Percentiles rank a stretch among this genome's conserved stretches.
phyloP scores from a whole-genome alignment of 108 stramenopile species.

The Aurantiochytrium sp. region DNA sequence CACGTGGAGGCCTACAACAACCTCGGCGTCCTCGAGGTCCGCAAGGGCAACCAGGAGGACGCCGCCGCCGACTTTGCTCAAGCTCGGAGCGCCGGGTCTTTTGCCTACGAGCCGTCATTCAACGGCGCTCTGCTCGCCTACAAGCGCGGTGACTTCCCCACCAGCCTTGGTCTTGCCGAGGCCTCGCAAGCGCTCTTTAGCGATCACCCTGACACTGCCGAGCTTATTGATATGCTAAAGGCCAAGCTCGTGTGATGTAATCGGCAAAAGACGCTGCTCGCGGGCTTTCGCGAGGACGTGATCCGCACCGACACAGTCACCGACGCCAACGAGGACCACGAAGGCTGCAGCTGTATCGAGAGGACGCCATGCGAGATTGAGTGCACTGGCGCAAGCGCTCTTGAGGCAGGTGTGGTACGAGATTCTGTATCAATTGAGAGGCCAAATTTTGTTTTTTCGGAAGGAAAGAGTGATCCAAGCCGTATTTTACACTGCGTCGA shows the following conservation, averaged over 20 bases:
- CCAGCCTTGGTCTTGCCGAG: conserved; percentile 35
- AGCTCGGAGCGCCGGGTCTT: conserved; percentile 43
- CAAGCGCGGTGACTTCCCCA: conserved; percentile 51
- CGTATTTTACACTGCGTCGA: too few relatives aligned
- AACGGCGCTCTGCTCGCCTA: conserved; percentile 54
- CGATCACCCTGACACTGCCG: conserved; percentile 46
- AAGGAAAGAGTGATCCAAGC: too few relatives aligned
- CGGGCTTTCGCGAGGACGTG: background rate
- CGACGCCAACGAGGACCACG: background rate
- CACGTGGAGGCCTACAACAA: conserved; percentile 57
- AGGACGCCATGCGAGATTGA: background rate
- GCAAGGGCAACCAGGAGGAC: conserved; percentile 48
- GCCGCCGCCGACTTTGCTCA: conserved; percentile 39
- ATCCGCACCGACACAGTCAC: background rate
- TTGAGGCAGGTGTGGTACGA: too few relatives aligned
- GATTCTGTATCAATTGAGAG: too few relatives aligned
- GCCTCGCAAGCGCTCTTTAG: conserved; percentile 44
- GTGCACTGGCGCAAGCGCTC: too few relatives aligned
- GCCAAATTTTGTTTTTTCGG: too few relatives aligned
- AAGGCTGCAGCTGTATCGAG: background rate
- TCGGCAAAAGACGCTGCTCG: too few relatives aligned
- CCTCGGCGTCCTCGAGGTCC: conserved; percentile 58
- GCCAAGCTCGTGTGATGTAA: background rate
- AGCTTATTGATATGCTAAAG: conserved; percentile 33
- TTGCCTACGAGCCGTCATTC: conserved; percentile 52